Percentiles rank a stretch among this genome's conserved stretches.
Evolutionary conservation across 768 basidiomycete species (phyloP).

Genomic region (Russula abietina): DNA sequence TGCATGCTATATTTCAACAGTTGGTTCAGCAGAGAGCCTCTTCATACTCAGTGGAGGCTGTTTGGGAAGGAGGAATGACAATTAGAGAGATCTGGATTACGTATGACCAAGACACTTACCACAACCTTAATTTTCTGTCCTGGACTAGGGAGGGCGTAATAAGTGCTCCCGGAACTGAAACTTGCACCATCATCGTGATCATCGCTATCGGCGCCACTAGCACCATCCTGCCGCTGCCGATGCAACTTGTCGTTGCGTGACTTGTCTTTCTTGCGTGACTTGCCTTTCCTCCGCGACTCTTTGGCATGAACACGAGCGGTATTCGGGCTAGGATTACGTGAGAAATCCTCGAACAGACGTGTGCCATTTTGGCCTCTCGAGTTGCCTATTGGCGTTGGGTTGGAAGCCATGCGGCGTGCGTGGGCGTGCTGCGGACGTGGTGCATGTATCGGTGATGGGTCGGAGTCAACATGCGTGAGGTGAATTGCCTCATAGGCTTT

Average conservation of each 20-base stretch:
- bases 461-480: too few species aligned
- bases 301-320: slow-evolving; percentile 5
- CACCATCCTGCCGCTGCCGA: background rate
- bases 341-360: slow-evolving; percentile 19
- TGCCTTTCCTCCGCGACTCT: too few species aligned
- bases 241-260: slow-evolving; percentile 1
- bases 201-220: slow-evolving; percentile 8
- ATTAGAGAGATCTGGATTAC: background rate
- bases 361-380: slow-evolving; percentile 10
- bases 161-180: slow-evolving; percentile 60
- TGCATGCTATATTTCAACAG: too few species aligned
- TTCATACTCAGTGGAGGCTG: slow-evolving; percentile 17
- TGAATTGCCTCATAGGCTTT: too few species aligned
- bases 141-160: slow-evolving; percentile 63
- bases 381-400: slow-evolving; percentile 21
- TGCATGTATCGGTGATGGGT: slow-evolving; percentile 1
- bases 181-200: slow-evolving; percentile 40
- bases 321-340: slow-evolving; percentile 21
- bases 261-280: slow-evolving; percentile 15
- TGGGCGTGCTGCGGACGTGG: slow-evolving; percentile 2
- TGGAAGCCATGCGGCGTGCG: slow-evolving; percentile 15
- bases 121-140: slow-evolving; percentile 71
- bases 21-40: slow-evolving; percentile 17
- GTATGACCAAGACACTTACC: slow-evolving; percentile 40
- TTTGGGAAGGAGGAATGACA: background rate